Evolutionary conservation across 2,329 filamentous ascomycete species (phyloP).

Genomic region (Colletotrichum phormii): DNA sequence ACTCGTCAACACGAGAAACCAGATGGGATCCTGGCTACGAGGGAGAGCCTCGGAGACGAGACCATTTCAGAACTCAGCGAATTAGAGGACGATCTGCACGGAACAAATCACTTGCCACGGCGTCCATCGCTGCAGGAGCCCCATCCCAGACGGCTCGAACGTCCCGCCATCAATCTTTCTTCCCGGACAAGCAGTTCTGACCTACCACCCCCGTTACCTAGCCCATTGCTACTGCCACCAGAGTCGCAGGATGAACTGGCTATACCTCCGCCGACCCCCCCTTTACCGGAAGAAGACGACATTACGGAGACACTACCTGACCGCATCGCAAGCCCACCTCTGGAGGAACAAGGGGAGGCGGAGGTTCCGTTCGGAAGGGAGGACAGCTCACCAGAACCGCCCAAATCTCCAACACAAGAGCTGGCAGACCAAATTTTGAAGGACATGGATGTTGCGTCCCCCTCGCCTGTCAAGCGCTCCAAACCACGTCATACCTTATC

Average conservation of each 20-base stretch:
- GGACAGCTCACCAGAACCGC: conserved; percentile 33
- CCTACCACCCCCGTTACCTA: conserved; percentile 8
- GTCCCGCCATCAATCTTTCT: conserved; percentile 9
- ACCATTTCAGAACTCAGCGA: conserved; percentile 63
- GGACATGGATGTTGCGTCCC: conserved; percentile 65
- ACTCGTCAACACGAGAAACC: conserved; percentile 28
- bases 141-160: background rate
- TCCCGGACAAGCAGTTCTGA: conserved; percentile 12
- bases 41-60: conserved; percentile 43
- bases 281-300: conserved; percentile 29
- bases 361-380: conserved; percentile 15
- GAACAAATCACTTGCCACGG: background rate
- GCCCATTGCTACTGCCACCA: conserved; percentile 24
- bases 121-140: conserved; percentile 21
- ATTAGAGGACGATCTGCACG: conserved; percentile 58
- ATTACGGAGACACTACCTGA: background rate
- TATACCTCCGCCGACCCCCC: conserved; percentile 31
- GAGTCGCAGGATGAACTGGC: conserved; percentile 25
- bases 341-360: conserved; percentile 3
- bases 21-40: conserved; percentile 21
- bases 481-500: conserved; percentile 68
- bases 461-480: conserved; percentile 64
- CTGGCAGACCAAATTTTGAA: conserved; percentile 68
- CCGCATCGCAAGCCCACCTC: conserved; percentile 24
- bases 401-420: conserved; percentile 58